Percentiles rank a stretch among this genome's conserved stretches.
Conservation (phyloP, 2,329 filamentous ascomycete genomes). For the Alternaria gaisen region DNA sequence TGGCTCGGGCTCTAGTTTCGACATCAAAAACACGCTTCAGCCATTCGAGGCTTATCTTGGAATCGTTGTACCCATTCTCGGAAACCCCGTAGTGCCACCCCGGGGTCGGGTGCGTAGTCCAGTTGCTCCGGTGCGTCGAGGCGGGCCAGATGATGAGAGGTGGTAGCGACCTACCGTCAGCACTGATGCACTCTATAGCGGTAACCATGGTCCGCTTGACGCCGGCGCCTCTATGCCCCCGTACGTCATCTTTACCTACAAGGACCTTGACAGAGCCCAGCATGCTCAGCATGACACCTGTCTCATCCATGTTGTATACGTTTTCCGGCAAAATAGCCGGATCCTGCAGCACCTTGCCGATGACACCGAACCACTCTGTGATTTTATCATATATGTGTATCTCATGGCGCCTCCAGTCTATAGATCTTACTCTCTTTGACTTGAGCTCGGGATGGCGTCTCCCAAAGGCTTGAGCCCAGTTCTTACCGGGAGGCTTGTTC, state of each 20-base stretch:
- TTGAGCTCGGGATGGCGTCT: not conserved
- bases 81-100: too few relatives aligned
- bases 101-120: too few relatives aligned
- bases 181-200: not conserved
- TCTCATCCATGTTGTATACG: not conserved
- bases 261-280: not conserved
- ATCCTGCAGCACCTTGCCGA: not conserved
- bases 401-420: not conserved
- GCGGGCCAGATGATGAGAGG: not conserved
- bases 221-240: not conserved
- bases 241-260: not conserved
- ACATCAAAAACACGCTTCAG: too few relatives aligned
- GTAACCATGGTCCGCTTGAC: not conserved
- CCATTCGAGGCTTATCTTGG: too few relatives aligned
- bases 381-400: not conserved
- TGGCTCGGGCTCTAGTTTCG: too few relatives aligned
- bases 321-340: not conserved
- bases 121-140: not conserved
- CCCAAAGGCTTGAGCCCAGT: not conserved
- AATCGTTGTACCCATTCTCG: too few relatives aligned
- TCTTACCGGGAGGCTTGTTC: not conserved
- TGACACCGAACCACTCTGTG: not conserved
- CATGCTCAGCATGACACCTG: not conserved
- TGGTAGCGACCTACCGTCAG: not conserved
- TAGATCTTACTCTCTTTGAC: not conserved